Conservation (phyloP, 2,329 filamentous ascomycete genomes). For the Trichophyton schoenleinii region DNA sequence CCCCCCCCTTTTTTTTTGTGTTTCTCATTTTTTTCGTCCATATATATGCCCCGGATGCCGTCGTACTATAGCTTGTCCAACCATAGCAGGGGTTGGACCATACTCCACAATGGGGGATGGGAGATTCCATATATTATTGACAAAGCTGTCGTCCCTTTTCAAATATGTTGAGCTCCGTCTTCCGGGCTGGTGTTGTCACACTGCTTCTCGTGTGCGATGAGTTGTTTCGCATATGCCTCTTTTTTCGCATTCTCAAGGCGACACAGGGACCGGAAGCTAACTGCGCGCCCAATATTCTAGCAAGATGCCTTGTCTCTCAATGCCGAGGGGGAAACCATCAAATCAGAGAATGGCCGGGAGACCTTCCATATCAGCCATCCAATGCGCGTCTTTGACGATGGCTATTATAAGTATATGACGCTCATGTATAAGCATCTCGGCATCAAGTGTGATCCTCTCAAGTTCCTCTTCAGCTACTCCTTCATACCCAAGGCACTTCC, state of each 20-base stretch:
- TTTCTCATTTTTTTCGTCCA: background rate
- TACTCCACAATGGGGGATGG: too few relatives aligned
- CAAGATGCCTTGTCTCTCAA: constrained; percentile 34
- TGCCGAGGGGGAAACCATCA: constrained; percentile 32
- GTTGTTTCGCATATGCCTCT: background rate
- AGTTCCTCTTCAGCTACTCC: constrained; percentile 44
- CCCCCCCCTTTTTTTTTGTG: background rate
- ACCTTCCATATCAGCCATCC: constrained; percentile 36
- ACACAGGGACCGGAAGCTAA: constrained; percentile 2
- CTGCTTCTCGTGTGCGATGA: background rate
- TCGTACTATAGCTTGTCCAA: too few relatives aligned
- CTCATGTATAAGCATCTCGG: constrained; percentile 45
- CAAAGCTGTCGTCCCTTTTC: background rate
- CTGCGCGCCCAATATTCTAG: constrained; percentile 17
- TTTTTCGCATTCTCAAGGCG: background rate
- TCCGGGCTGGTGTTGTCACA: background rate
- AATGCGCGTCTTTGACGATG: constrained; percentile 40
- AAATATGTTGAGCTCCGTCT: background rate
- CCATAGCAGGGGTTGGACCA: too few relatives aligned
- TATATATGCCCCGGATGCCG: background rate
- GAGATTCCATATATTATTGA: too few relatives aligned
- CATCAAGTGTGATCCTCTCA: constrained; percentile 38
- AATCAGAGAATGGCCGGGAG: constrained; percentile 15
- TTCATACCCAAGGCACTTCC: constrained; percentile 14
- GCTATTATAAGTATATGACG: constrained; percentile 45